These are phyloP conservation scores for Yamadazyma jaroonii DNA, from an alignment of 1,139 yeast genomes.

Conservation along the genomic window DNA sequence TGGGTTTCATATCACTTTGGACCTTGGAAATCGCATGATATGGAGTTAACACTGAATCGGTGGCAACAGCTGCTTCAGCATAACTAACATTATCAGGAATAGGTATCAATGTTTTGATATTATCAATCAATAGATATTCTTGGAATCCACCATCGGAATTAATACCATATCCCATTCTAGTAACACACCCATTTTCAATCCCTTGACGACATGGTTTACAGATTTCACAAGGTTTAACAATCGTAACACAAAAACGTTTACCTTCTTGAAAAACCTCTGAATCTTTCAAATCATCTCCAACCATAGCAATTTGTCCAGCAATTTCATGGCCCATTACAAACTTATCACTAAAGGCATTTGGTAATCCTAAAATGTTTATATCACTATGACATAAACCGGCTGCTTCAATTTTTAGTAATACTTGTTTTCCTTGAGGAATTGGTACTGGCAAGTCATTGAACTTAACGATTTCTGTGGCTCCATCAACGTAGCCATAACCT, in stretches of 20 bases:
- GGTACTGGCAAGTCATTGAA: slow-evolving; percentile 34
- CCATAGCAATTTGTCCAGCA: slow-evolving; percentile 45
- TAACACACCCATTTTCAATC: slow-evolving; percentile 36
- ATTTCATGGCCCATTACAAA: slow-evolving; percentile 60
- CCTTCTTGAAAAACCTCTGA: slow-evolving; percentile 30
- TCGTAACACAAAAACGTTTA: slow-evolving; percentile 34
- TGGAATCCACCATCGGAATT: slow-evolving; percentile 51
- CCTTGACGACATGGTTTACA: slow-evolving; percentile 46
- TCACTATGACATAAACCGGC: slow-evolving; percentile 56
- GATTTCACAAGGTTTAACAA: slow-evolving; percentile 41
- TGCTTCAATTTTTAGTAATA: slow-evolving; percentile 47
- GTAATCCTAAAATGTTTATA: slow-evolving; percentile 35
- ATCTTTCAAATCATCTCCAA: slow-evolving; percentile 32
- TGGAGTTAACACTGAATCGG: slow-evolving; percentile 52
- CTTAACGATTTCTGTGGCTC: slow-evolving; percentile 18
- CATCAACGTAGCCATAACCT: slow-evolving; percentile 26
- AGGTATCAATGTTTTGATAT: slow-evolving; percentile 35
- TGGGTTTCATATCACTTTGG: slow-evolving; percentile 28
- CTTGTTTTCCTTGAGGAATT: slow-evolving; percentile 32
- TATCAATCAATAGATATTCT: slow-evolving; percentile 38
- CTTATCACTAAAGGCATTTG: slow-evolving; percentile 18
- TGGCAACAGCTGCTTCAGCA: slow-evolving; percentile 48
- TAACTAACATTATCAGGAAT: slow-evolving; percentile 47
- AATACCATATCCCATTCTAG: slow-evolving; percentile 36
- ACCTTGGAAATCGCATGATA: slow-evolving; percentile 48